Base-by-base conservation (phyloP, 495 filamentous ascomycete species). In the Penicillium dipodomyicola region DNA sequence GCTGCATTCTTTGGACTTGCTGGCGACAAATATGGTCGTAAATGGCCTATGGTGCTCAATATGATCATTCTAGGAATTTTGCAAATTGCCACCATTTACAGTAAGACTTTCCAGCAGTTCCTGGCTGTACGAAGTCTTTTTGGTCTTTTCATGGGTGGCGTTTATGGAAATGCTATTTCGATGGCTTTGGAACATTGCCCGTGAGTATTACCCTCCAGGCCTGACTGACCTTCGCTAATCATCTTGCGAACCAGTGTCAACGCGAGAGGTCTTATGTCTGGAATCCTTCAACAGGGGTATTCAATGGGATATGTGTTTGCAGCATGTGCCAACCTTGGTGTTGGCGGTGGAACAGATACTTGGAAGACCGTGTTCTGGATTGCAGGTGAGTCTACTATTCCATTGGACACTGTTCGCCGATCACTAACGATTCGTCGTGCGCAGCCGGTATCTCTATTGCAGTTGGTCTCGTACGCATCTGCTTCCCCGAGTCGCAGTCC, bases 61-160 rank as follows among this genome's bases (percentile, higher is more conserved):
- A 82, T 90, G 80, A 70, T 89, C 39, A 66, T 77, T 29, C 72
- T 84, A n/a, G 80, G 83, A 8, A 57, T 83, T 4, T 71, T 92
- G 33, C 86, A 92, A 67, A 80, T 92, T 58, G 87, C 80, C 4
- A 91, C 87, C 19, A 88, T 88, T 59, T 92, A 87, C 64, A 81
- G 81, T 62, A 49, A 55, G 0, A 90, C 83, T 0, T 91, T 88
- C 65, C 64, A 77, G 49, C 76, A 86, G 63, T 91, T 92, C 66
- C 68, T 92, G 33, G 87, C 80, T 30, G 88, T 91, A 2, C 69
- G 87, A 20, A 77, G 79, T 44, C 67, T 91, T 11, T 91, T 91
- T 66, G 89, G 89, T n/a, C 72, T 92, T 51, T 87, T 89, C 49
- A 92, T 91, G 88, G 89, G 89, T 22, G 89, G 89, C 46, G 83